A percentile compares a stretch with the other conserved stretches of the same genome.
Conservation (phyloP, 2,329 filamentous ascomycete genomes). For the Curvularia sp. region DNA sequence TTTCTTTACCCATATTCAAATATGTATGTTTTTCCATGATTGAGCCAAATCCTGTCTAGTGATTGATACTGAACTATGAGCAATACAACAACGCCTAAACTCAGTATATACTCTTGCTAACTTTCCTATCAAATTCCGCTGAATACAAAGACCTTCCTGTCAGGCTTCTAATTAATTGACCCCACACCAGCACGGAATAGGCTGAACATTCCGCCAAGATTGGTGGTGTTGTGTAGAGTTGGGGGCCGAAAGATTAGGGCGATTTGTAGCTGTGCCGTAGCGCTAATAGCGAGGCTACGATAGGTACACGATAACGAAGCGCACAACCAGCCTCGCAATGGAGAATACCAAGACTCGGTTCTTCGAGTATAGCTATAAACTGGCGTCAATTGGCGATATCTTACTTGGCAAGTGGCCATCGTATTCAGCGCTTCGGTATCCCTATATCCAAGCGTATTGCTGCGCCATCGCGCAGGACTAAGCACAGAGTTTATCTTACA, state of each 20-base stretch:
- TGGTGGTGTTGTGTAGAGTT: not conserved
- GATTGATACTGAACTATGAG: not conserved
- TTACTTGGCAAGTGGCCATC: not conserved
- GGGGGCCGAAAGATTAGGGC: not conserved
- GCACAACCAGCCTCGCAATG: not conserved
- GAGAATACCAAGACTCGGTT: not conserved
- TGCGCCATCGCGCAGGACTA: not conserved
- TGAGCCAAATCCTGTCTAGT: not conserved
- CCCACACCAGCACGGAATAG: not conserved
- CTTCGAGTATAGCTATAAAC: too few relatives aligned
- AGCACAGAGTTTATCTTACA: conserved; percentile 17
- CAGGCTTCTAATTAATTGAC: not conserved
- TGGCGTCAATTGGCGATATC: not conserved
- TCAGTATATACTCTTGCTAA: not conserved
- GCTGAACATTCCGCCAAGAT: not conserved
- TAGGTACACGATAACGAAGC: conserved; percentile 2
- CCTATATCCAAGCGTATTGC: not conserved
- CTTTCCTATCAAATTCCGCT: not conserved
- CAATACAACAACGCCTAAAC: not conserved
- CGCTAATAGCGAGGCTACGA: conserved; percentile 1
- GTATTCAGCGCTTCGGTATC: not conserved
- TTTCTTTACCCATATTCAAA: not conserved
- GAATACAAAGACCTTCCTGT: not conserved
- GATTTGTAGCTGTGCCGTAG: conserved; percentile 2
- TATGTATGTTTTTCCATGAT: too few relatives aligned